Conservation (phyloP, 1,284 basidiomycete species). For the Cutaneotrichosporon sp. region DNA sequence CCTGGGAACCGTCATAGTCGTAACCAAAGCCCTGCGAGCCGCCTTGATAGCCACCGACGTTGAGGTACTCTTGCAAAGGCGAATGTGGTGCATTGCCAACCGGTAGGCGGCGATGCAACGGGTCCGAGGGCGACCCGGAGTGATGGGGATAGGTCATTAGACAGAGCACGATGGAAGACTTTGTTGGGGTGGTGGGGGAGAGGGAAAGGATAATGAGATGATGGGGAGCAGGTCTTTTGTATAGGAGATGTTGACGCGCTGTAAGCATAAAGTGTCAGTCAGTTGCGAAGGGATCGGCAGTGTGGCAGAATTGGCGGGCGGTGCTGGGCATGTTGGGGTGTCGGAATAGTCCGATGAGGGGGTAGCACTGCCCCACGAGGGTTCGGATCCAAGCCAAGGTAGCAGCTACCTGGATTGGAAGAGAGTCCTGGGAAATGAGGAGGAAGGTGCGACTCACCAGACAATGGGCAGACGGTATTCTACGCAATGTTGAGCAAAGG, state of each 20-base stretch:
- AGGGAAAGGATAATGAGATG: background rate
- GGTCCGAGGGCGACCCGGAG: constrained; percentile 10
- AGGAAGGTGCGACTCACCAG: background rate
- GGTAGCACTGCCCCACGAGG: background rate
- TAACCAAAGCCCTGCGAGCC: constrained; percentile 5
- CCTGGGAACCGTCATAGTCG: constrained; percentile 6
- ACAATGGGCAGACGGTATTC: background rate
- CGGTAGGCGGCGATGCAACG: constrained; percentile 4
- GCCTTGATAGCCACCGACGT: constrained; percentile 3
- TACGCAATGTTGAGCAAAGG: no score
- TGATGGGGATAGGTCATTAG: constrained; percentile 15
- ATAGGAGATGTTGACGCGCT: background rate
- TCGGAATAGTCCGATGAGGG: background rate
- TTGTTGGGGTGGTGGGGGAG: background rate
- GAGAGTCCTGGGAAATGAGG: background rate
- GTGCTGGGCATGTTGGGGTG: constrained; percentile 5
- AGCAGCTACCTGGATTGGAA: background rate
- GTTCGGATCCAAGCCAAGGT: background rate
- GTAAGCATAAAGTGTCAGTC: constrained; percentile 5
- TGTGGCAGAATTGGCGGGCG: background rate
- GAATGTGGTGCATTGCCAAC: background rate
- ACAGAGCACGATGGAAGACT: constrained; percentile 10
- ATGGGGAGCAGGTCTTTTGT: background rate
- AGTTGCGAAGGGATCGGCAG: background rate
- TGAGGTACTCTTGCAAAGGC: constrained; percentile 9